Percentiles rank a stretch among this genome's conserved stretches.
These are phyloP conservation scores for Botrytis cinerea DNA, from an alignment of 2,329 filamentous ascomycete species.

Conservation along the genomic window DNA sequence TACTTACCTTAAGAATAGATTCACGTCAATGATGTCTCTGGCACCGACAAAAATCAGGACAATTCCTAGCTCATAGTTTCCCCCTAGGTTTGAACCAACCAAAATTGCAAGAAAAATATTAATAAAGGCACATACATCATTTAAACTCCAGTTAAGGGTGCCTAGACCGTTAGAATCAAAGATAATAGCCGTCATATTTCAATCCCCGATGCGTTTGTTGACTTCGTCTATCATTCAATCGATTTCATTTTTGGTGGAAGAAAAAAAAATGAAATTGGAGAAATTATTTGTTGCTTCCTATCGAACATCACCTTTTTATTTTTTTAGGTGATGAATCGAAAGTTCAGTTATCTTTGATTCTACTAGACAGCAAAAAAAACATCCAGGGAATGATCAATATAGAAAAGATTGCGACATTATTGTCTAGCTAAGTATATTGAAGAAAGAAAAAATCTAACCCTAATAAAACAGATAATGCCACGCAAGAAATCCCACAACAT, in stretches of 20 bases:
- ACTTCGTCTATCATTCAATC: not conserved
- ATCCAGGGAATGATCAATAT: accelerated
- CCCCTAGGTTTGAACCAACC: not conserved
- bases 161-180: not conserved
- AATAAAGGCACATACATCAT: not conserved
- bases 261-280: too few relatives aligned
- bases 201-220: not conserved
- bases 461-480: not conserved
- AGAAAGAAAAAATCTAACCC: not conserved
- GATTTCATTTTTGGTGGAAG: too few relatives aligned
- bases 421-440: not conserved
- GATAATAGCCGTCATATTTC: not conserved
- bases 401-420: not conserved
- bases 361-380: accelerated
- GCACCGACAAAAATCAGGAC: not conserved
- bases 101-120: accelerated
- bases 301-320: not conserved
- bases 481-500: accelerated
- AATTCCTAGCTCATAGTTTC: not conserved
- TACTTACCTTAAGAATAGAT: not conserved
- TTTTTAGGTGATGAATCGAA: not conserved
- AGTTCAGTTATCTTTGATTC: too few relatives aligned
- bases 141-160: not conserved
- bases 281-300: not conserved
- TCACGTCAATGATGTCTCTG: not conserved